phyloP scores from a whole-genome alignment of 768 basidiomycete species.

The Hygrophorus pudorinus region DNA sequence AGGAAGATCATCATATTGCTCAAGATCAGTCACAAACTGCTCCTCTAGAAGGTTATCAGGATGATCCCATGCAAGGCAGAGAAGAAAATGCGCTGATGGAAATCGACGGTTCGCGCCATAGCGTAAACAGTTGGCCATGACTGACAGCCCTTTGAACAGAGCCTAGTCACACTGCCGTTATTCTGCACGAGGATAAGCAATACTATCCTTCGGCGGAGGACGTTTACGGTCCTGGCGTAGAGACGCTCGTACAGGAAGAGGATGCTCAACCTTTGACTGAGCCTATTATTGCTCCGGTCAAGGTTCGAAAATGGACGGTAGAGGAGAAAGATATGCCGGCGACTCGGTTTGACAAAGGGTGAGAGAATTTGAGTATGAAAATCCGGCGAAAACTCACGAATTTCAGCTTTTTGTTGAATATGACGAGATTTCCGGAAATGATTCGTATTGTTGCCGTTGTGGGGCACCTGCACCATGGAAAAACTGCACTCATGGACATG shows the following conservation, averaged over 20 bases:
- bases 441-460: slow-evolving; percentile 94
- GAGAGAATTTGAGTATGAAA: slow-evolving; percentile 20
- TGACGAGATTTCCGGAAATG: slow-evolving; percentile 89
- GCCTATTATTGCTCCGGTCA: slow-evolving; percentile 92
- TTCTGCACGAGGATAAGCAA: slow-evolving; percentile 96
- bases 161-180: slow-evolving; percentile 69
- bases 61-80: slow-evolving; percentile 46
- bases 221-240: slow-evolving; percentile 89
- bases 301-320: slow-evolving; percentile 88
- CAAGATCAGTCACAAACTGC: slow-evolving; percentile 26
- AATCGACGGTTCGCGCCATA: slow-evolving; percentile 52
- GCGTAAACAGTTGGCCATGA: slow-evolving; percentile 10
- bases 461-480: slow-evolving; percentile 96
- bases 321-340: slow-evolving; percentile 95
- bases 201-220: slow-evolving; percentile 93
- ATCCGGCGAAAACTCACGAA: slow-evolving; percentile 3
- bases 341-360: slow-evolving; percentile 98
- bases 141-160: slow-evolving; percentile 31
- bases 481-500: slow-evolving; percentile 96
- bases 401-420: slow-evolving; percentile 78
- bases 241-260: slow-evolving; percentile 96
- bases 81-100: slow-evolving; percentile 71
- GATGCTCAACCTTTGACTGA: slow-evolving; percentile 92
- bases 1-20: slow-evolving; percentile 38
- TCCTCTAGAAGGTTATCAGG: slow-evolving; percentile 78